phyloP scores from a whole-genome alignment of 2,329 filamentous ascomycete species.

The Cytospora chrysosperma region DNA sequence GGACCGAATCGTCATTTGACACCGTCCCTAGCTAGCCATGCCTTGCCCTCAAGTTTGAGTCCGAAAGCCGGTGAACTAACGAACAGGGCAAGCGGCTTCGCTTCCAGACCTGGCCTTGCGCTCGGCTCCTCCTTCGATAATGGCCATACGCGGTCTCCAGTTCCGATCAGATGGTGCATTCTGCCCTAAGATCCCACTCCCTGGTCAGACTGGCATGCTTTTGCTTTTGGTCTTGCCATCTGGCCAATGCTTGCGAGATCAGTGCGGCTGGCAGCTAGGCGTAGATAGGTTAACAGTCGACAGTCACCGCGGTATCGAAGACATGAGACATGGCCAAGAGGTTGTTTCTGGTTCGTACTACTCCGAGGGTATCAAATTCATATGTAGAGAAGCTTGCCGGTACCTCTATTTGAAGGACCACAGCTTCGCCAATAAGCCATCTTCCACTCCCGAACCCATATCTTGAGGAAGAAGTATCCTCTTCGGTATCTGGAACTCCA shows the following conservation, averaged over 20 bases:
- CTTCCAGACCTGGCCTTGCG: neutral
- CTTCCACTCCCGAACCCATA: slow-evolving; percentile 44
- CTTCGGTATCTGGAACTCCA: slow-evolving; percentile 94
- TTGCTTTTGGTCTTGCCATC: no score
- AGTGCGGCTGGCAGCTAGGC: no score
- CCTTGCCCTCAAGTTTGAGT: neutral
- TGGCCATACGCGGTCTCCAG: neutral
- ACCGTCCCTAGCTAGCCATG: neutral
- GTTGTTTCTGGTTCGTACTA: neutral
- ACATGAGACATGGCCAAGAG: neutral
- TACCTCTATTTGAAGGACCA: slow-evolving; percentile 52
- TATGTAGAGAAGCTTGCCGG: neutral
- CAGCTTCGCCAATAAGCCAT: slow-evolving; percentile 58
- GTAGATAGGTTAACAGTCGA: neutral
- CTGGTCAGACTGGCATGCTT: no score
- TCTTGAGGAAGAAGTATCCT: slow-evolving; percentile 65
- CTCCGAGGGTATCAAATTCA: slow-evolving; percentile 13
- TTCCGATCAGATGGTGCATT: neutral
- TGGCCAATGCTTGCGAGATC: no score
- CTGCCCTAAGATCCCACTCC: neutral
- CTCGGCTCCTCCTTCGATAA: neutral
- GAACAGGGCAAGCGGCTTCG: neutral
- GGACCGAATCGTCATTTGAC: neutral
- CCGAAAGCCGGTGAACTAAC: neutral
- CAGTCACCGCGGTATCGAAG: neutral